Conservation (phyloP, 176 grass and related monocot genomes). For the Luzula sylvatica region DNA sequence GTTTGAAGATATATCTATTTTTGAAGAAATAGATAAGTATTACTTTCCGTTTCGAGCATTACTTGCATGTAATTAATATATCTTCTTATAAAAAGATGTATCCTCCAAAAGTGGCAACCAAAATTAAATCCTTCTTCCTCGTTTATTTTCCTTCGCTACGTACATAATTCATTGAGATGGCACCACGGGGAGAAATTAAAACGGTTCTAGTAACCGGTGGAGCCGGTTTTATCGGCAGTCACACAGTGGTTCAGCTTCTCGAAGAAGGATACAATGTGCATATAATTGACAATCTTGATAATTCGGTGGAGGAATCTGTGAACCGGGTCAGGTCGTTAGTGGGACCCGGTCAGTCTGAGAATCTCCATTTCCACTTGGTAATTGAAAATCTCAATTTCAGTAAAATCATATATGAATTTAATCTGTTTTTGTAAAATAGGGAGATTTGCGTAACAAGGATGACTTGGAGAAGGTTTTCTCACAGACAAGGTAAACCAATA, state of each 20-base stretch:
- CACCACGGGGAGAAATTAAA: not conserved
- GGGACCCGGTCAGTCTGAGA: slow-evolving; percentile 37
- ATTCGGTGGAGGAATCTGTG: slow-evolving; percentile 68
- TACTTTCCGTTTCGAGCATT: too few relatives aligned
- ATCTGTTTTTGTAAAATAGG: slow-evolving; percentile 21
- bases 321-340: slow-evolving; percentile 61
- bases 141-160: not conserved
- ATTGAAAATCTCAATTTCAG: not conserved
- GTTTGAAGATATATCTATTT: not conserved
- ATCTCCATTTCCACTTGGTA: slow-evolving; percentile 57
- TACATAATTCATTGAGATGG: not conserved
- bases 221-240: slow-evolving; percentile 82
- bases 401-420: not conserved
- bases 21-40: slow-evolving; percentile 1
- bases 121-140: not conserved
- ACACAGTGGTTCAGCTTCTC: slow-evolving; percentile 76
- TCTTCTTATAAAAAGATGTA: not conserved
- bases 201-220: slow-evolving; percentile 61
- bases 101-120: not conserved
- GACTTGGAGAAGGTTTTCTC: slow-evolving; percentile 73
- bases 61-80: not conserved
- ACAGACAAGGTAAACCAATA: slow-evolving; percentile 1
- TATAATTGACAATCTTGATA: slow-evolving; percentile 80
- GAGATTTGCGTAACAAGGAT: slow-evolving; percentile 48
- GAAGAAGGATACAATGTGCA: slow-evolving; percentile 48